Conservation (phyloP, 169 alveolate genomes). For the Ichthyophthirius multifiliis region DNA sequence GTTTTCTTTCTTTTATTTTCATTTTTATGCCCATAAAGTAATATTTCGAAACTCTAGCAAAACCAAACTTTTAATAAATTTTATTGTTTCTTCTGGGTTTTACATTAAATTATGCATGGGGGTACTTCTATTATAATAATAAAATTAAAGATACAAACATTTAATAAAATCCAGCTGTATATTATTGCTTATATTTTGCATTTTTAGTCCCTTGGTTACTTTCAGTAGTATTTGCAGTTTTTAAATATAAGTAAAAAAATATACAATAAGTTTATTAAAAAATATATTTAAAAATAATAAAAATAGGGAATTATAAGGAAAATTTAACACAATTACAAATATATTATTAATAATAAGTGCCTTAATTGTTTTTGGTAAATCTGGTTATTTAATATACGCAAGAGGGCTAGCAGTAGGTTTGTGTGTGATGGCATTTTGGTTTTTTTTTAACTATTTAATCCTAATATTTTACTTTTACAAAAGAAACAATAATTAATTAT, state of each 20-base stretch:
- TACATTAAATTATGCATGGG: constrained; percentile 6
- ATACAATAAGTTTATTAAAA: no score
- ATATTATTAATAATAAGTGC: background rate
- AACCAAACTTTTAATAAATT: background rate
- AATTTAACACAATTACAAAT: no score
- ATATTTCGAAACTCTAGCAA: background rate
- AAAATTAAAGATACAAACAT: background rate
- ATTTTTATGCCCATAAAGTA: background rate
- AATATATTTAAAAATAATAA: no score
- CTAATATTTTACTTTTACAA: constrained; percentile 29
- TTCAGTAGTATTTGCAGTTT: no score
- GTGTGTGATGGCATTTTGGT: background rate
- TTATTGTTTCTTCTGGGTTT: background rate
- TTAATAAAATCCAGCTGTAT: background rate
- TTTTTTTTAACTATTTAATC: constrained; percentile 20
- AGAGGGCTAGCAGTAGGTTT: background rate
- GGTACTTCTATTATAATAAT: background rate
- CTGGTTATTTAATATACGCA: background rate
- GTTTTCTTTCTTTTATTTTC: background rate
- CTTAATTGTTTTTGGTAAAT: background rate
- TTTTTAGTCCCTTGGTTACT: background rate
- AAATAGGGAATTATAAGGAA: no score
- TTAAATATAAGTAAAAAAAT: no score
- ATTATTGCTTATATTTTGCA: background rate
- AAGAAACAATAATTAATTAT: constrained; percentile 35